phyloP scores from a whole-genome alignment of 2,329 filamentous ascomycete species.

The Epichloe elymi region DNA sequence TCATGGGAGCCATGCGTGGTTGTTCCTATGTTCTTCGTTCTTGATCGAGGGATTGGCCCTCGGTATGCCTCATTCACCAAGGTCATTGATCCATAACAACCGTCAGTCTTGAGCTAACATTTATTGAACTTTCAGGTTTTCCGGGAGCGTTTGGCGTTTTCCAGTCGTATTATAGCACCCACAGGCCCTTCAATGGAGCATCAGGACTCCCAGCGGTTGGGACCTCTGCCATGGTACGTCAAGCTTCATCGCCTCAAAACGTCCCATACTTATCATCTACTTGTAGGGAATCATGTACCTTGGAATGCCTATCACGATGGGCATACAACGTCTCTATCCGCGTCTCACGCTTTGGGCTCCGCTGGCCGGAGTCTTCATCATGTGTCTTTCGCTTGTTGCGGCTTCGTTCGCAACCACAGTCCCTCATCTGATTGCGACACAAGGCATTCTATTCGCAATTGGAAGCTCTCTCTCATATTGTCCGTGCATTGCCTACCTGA shows the following conservation, averaged over 20 bases:
- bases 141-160: slow-evolving; percentile 54
- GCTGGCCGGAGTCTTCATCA: slow-evolving; percentile 28
- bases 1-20: slow-evolving; percentile 23
- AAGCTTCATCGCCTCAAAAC: not conserved
- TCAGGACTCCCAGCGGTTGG: slow-evolving; percentile 44
- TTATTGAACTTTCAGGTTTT: slow-evolving; percentile 32
- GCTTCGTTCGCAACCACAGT: slow-evolving; percentile 35
- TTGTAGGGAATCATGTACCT: slow-evolving; percentile 37
- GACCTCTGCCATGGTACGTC: slow-evolving; percentile 37
- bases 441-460: slow-evolving; percentile 43
- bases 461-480: slow-evolving; percentile 37
- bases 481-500: slow-evolving; percentile 39
- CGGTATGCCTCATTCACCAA: slow-evolving; percentile 3
- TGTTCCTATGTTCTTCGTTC: slow-evolving; percentile 14
- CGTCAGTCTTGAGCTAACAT: not conserved
- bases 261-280: not conserved
- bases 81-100: too few species aligned
- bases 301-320: slow-evolving; percentile 30
- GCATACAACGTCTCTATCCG: slow-evolving; percentile 27
- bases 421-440: slow-evolving; percentile 37
- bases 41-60: slow-evolving; percentile 10
- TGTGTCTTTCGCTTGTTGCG: slow-evolving; percentile 33
- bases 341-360: slow-evolving; percentile 24
- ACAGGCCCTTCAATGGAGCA: slow-evolving; percentile 38
- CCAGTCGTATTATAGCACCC: slow-evolving; percentile 47